Conservation (phyloP, 2,329 filamentous ascomycete species). For the Magnaporthiopsis poae region DNA sequence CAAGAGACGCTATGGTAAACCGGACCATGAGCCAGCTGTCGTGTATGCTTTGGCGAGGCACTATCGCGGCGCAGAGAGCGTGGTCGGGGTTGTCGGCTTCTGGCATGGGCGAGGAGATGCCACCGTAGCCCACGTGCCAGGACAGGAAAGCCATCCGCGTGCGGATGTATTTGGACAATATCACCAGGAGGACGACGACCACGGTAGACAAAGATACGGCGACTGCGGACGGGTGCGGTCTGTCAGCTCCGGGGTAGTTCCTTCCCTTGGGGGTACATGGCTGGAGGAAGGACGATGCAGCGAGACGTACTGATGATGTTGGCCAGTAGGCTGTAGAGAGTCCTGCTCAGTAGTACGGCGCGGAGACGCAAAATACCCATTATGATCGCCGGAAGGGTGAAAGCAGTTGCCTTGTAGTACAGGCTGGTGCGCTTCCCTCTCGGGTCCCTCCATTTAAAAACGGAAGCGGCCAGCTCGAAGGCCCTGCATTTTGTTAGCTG, state of each 20-base stretch:
- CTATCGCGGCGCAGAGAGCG: conserved; percentile 4
- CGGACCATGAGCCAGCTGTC: conserved; percentile 35
- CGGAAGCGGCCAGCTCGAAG: conserved; percentile 25
- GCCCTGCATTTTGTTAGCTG: conserved; percentile 20
- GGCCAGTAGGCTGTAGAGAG: conserved; percentile 25
- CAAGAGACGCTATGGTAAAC: conserved; percentile 33
- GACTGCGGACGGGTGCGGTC: conserved; percentile 21
- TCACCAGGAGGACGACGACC: conserved; percentile 27
- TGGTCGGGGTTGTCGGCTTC: not conserved
- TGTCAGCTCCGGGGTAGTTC: not conserved
- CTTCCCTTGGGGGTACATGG: no score
- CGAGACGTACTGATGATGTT: conserved; percentile 27
- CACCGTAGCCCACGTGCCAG: conserved; percentile 24
- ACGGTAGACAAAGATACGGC: conserved; percentile 27
- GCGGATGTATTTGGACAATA: conserved; percentile 31
- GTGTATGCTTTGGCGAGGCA: conserved; percentile 26
- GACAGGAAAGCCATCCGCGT: conserved; percentile 23
- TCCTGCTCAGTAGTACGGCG: conserved; percentile 18
- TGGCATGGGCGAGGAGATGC: conserved; percentile 11
- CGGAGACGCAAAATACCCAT: conserved; percentile 23
- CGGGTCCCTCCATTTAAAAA: conserved; percentile 21
- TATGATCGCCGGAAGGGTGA: conserved; percentile 27
- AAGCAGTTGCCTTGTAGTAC: conserved; percentile 24
- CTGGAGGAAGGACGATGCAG: no score
- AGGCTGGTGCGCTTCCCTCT: conserved; percentile 16